Evolutionary conservation across 2,329 filamentous ascomycete species (phyloP).

Genomic region (Keithomyces neogunnii): DNA sequence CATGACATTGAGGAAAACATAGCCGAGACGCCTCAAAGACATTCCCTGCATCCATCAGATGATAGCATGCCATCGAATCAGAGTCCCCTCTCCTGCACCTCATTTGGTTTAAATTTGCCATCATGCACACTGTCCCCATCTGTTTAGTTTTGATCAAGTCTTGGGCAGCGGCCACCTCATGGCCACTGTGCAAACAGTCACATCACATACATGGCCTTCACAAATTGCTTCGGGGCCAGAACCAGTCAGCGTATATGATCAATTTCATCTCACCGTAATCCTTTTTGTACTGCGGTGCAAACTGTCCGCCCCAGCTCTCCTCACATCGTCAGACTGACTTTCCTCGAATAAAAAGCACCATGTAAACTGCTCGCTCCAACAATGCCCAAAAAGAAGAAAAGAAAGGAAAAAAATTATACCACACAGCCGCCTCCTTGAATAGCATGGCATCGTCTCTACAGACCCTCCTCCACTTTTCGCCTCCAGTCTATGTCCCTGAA

Average conservation of each 20-base stretch:
- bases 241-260: neutral
- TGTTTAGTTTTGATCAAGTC: too few relatives aligned
- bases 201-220: neutral
- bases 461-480: neutral
- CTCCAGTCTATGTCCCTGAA: neutral
- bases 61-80: too few relatives aligned
- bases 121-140: too few relatives aligned
- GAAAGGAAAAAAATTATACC: neutral
- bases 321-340: neutral
- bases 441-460: neutral
- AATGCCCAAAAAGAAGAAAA: neutral
- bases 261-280: slow-evolving; percentile 3
- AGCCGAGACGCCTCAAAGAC: too few relatives aligned
- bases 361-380: neutral
- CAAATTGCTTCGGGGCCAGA: neutral
- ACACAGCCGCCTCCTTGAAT: neutral
- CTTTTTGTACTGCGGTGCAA: neutral
- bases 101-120: too few relatives aligned
- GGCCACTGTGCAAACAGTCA: neutral
- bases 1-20: too few relatives aligned
- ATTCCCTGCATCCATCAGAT: too few relatives aligned
- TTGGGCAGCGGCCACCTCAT: too few relatives aligned
- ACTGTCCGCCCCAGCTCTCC: neutral
- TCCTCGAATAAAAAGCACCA: neutral
- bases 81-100: too few relatives aligned